Conservation (phyloP, 1,284 basidiomycete species). For the Naganishia liquefaciens region DNA sequence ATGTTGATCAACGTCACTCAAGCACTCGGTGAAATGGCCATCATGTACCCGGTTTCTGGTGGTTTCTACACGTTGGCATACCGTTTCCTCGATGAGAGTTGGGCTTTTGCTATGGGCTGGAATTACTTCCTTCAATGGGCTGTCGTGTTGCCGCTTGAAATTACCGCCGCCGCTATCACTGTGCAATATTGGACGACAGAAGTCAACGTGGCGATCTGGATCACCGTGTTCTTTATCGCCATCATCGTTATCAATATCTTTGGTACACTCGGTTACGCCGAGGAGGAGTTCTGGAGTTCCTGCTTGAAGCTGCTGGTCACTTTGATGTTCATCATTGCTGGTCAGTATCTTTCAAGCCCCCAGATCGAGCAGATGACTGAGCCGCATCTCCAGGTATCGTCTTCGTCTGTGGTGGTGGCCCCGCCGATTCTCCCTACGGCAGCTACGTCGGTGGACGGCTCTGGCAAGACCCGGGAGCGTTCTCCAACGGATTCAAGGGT, state of each 20-base stretch:
- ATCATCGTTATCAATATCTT: slow-evolving; percentile 42
- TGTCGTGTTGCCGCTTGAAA: slow-evolving; percentile 52
- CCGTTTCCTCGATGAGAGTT: slow-evolving; percentile 47
- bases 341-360: slow-evolving; percentile 18
- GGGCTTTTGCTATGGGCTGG: slow-evolving; percentile 51
- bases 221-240: slow-evolving; percentile 49
- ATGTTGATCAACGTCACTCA: slow-evolving; percentile 53
- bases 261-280: slow-evolving; percentile 49
- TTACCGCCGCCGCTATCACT: slow-evolving; percentile 53
- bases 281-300: slow-evolving; percentile 53
- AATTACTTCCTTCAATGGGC: slow-evolving; percentile 54
- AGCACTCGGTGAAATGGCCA: slow-evolving; percentile 56
- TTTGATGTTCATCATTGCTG: slow-evolving; percentile 52
- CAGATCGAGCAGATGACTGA: neutral
- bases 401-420: slow-evolving; percentile 46
- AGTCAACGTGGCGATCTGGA: slow-evolving; percentile 51
- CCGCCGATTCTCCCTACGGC: slow-evolving; percentile 43
- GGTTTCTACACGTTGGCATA: slow-evolving; percentile 56
- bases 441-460: slow-evolving; percentile 45
- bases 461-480: slow-evolving; percentile 51
- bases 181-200: slow-evolving; percentile 48
- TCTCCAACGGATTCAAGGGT: slow-evolving; percentile 57
- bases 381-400: slow-evolving; percentile 26
- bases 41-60: slow-evolving; percentile 56
- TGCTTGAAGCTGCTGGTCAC: slow-evolving; percentile 53